Conservation (phyloP, 192 early-diverging fungal species). For the Mortierella claussenii region DNA sequence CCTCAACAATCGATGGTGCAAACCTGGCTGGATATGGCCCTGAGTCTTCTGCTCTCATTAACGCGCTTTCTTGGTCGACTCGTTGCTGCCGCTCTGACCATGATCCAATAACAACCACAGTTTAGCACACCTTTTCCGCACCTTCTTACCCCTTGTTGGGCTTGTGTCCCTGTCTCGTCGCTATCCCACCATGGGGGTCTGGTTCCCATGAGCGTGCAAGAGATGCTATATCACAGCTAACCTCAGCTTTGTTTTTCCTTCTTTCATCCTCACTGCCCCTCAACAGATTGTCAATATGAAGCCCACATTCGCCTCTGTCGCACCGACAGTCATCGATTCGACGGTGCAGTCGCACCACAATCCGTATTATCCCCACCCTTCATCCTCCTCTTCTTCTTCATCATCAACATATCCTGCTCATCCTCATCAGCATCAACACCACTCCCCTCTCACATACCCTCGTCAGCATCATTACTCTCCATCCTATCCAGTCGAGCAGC, state of each 20-base stretch:
- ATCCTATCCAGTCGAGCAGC: slow-evolving; percentile 22
- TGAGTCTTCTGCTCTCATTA: slow-evolving; percentile 5
- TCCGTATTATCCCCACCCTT: slow-evolving; percentile 30
- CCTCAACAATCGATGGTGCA: no score
- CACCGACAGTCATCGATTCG: slow-evolving; percentile 16
- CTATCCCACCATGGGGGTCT: not conserved
- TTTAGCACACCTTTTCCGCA: not conserved
- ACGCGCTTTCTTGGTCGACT: not conserved
- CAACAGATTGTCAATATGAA: no score
- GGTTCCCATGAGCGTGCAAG: slow-evolving; percentile 14
- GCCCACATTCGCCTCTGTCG: slow-evolving; percentile 18
- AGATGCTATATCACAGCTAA: no score
- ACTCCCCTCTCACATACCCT: slow-evolving; percentile 4
- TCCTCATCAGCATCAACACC: slow-evolving; percentile 5
- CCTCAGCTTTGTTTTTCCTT: not conserved
- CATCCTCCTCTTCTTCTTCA: slow-evolving; percentile 6
- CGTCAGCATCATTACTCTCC: slow-evolving; percentile 18
- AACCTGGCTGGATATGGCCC: not conserved
- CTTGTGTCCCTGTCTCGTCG: not conserved
- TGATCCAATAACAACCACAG: slow-evolving; percentile 7
- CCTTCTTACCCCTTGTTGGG: not conserved
- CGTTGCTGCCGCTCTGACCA: not conserved
- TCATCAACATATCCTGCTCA: slow-evolving; percentile 16
- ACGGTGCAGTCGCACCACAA: slow-evolving; percentile 10
- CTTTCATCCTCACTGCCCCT: not conserved